Conservation (phyloP, 2,329 filamentous ascomycete species). For the Trichoderma oligosporum region DNA sequence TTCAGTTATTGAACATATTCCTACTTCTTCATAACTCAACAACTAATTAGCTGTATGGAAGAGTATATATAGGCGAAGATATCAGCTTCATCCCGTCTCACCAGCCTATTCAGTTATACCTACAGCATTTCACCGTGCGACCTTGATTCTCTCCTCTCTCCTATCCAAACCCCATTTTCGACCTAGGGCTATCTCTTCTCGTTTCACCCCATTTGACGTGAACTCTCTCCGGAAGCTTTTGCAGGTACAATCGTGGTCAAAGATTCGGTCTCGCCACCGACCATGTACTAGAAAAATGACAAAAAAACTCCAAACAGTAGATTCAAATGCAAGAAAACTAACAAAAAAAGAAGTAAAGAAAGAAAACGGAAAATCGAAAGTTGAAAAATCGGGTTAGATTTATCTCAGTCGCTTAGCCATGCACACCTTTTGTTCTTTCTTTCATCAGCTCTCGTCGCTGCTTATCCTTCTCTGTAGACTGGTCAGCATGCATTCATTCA, state of each 20-base stretch:
- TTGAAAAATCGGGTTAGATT: background rate
- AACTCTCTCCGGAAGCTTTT: background rate
- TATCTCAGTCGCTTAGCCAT: constrained; percentile 27
- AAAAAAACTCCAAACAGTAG: constrained; percentile 15
- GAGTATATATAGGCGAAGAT: background rate
- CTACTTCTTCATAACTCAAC: background rate
- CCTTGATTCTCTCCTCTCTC: background rate
- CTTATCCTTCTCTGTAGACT: constrained; percentile 59
- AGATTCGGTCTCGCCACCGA: constrained; percentile 1
- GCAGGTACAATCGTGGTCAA: background rate
- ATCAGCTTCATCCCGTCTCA: background rate
- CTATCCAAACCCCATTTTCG: background rate
- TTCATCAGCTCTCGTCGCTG: constrained; percentile 64
- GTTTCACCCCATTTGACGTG: too few relatives aligned
- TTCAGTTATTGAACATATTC: background rate
- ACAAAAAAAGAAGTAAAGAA: background rate
- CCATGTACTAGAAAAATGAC: constrained; percentile 8
- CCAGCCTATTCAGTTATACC: background rate
- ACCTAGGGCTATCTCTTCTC: background rate
- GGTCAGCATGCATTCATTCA: constrained; percentile 34
- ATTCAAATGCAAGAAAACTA: constrained; percentile 8
- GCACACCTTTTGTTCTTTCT: constrained; percentile 54
- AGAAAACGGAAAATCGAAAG: background rate
- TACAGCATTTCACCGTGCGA: too few relatives aligned
- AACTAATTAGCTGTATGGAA: background rate